phyloP scores from a whole-genome alignment of 352 stramenopile genomes.

The Globisporangium recalcitrans region DNA sequence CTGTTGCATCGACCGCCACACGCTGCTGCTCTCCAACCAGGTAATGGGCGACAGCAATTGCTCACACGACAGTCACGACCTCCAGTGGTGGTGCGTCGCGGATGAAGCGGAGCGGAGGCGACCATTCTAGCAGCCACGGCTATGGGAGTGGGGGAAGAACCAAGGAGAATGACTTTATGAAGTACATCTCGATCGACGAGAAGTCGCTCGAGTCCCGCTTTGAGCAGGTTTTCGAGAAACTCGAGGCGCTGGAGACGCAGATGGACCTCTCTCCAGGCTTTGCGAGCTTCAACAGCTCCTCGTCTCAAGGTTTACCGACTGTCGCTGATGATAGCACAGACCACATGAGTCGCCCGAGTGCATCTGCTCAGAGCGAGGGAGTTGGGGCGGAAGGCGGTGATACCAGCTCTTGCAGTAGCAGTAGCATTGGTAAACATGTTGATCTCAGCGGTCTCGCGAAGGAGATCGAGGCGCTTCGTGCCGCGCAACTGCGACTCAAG shows the following conservation, averaged over 20 bases:
- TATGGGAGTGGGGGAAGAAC: not conserved
- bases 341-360: not conserved
- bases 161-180: conserved; percentile 34
- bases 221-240: conserved; percentile 38
- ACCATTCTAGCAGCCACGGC: not conserved
- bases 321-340: not conserved
- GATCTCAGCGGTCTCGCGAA: conserved; percentile 29
- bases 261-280: not conserved
- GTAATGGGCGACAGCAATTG: not conserved
- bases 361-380: conserved; percentile 2
- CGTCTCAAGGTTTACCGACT: not conserved
- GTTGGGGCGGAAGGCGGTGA: not conserved
- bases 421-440: conserved; percentile 11
- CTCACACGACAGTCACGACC: not conserved
- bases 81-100: not conserved
- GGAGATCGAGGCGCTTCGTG: conserved; percentile 49
- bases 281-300: not conserved
- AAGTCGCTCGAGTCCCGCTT: conserved; percentile 50
- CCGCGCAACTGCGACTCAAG: conserved; percentile 48
- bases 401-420: not conserved
- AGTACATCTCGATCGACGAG: conserved; percentile 39
- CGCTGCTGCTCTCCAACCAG: not conserved
- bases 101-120: not conserved
- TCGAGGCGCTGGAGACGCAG: conserved; percentile 35
- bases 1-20: not conserved